Conservation (phyloP, 2,329 filamentous ascomycete genomes). For the Pseudopyricularia javanii region DNA sequence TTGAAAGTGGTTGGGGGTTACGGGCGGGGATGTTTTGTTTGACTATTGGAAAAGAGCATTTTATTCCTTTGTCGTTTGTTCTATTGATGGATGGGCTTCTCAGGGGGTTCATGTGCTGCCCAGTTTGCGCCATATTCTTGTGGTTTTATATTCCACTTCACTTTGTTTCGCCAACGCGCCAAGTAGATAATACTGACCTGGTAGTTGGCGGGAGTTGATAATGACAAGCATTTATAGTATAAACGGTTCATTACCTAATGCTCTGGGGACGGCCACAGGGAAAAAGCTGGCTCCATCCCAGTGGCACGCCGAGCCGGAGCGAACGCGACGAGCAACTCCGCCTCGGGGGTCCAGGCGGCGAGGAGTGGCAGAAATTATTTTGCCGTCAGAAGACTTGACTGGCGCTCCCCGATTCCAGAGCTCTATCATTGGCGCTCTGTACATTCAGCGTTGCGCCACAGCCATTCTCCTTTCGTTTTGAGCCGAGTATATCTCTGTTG, state of each 20-base stretch:
- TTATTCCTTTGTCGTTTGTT: not conserved
- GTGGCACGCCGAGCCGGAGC: not conserved
- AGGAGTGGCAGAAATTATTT: slow-evolving; percentile 4
- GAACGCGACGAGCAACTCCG: not conserved
- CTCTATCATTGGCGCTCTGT: no score
- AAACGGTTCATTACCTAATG: no score
- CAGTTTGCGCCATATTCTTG: not conserved
- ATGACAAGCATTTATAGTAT: no score
- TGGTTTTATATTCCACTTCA: no score
- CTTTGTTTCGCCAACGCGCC: no score
- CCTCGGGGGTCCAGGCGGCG: not conserved
- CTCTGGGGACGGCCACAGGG: not conserved
- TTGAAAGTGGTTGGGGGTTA: no score
- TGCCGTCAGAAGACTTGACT: not conserved
- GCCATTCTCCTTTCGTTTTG: no score
- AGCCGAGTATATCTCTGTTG: no score
- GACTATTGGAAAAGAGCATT: not conserved
- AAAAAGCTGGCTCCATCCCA: not conserved
- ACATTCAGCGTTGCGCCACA: no score
- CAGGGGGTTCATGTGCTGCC: not conserved
- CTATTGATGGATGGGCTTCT: not conserved
- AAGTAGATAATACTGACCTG: no score
- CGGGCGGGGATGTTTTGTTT: not conserved
- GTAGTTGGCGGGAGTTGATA: no score
- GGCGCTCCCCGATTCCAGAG: no score